Evolutionary conservation across 2,329 filamentous ascomycete genomes (phyloP).

Genomic region (Hypoxylon sp.): DNA sequence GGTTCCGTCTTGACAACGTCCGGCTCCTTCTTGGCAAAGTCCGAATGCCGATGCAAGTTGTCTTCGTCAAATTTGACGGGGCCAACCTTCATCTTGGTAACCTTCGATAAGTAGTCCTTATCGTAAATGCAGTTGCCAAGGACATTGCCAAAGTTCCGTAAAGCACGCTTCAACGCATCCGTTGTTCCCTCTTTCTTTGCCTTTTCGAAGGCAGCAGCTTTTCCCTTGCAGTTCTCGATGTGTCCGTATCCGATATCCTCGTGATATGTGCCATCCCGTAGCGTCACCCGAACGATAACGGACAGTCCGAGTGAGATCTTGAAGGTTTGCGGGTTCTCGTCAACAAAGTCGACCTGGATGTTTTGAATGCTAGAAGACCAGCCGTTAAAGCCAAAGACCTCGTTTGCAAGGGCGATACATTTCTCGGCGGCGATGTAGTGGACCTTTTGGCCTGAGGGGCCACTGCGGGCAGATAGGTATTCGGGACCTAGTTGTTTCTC

Average conservation of each 20-base stretch:
- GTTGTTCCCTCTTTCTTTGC: slow-evolving; percentile 98
- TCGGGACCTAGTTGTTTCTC: slow-evolving; percentile 96
- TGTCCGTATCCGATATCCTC: slow-evolving; percentile 98
- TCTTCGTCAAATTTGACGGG: slow-evolving; percentile 83
- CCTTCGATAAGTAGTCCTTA: slow-evolving; percentile 90
- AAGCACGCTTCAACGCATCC: slow-evolving; percentile 89
- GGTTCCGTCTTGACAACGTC: slow-evolving; percentile 45
- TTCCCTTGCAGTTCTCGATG: slow-evolving; percentile 95
- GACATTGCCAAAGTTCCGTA: slow-evolving; percentile 95
- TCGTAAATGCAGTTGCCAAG: slow-evolving; percentile 99
- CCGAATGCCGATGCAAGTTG: slow-evolving; percentile 85
- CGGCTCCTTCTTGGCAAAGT: slow-evolving; percentile 76
- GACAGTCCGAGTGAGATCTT: slow-evolving; percentile 89
- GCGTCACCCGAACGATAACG: slow-evolving; percentile 89
- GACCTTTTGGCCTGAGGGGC: slow-evolving; percentile 86
- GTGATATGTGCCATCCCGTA: slow-evolving; percentile 95
- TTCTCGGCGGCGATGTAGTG: slow-evolving; percentile 98
- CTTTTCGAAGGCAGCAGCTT: slow-evolving; percentile 97
- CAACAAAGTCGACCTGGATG: slow-evolving; percentile 94
- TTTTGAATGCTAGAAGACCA: slow-evolving; percentile 98
- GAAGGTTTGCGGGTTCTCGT: slow-evolving; percentile 83
- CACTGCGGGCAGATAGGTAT: slow-evolving; percentile 89
- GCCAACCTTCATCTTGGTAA: slow-evolving; percentile 88
- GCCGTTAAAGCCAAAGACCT: slow-evolving; percentile 56
- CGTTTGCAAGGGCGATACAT: slow-evolving; percentile 78